Evolutionary conservation across 345 rosid genomes (phyloP).

Genomic region (Microthlaspi erraticum): DNA sequence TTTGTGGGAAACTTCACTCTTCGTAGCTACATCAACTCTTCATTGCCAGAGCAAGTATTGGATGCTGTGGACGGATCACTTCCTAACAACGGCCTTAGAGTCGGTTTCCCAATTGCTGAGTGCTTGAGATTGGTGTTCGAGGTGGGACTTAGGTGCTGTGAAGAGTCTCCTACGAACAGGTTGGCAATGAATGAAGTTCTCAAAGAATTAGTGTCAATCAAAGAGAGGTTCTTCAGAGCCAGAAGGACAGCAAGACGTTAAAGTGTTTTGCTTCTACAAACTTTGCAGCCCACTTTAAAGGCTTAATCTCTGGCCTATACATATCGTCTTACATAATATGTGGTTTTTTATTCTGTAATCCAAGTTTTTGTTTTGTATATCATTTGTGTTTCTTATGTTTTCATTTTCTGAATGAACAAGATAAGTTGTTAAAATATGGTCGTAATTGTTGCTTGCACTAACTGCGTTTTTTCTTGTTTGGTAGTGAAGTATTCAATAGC

Average conservation of each 20-base stretch:
- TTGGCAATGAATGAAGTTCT: neutral
- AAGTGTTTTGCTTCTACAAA: neutral
- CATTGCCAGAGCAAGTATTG: conserved; percentile 9
- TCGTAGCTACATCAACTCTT: conserved; percentile 1
- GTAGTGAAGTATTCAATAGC: too few species aligned
- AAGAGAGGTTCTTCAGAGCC: neutral
- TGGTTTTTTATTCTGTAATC: too few species aligned
- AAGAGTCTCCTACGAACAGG: conserved; percentile 23
- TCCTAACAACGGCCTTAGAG: neutral
- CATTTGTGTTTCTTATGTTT: too few species aligned
- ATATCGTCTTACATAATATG: neutral
- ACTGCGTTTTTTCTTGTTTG: too few species aligned
- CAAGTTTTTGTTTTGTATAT: too few species aligned
- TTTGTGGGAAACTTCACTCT: conserved; percentile 38
- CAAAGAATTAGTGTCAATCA: conserved; percentile 30
- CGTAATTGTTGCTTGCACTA: too few species aligned
- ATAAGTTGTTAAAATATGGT: too few species aligned
- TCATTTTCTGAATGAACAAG: too few species aligned
- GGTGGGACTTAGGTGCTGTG: conserved; percentile 38
- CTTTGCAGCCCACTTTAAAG: neutral
- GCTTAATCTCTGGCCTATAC: neutral
- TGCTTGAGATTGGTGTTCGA: conserved; percentile 11
- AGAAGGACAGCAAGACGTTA: neutral
- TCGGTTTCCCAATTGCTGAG: neutral
- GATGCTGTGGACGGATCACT: conserved; percentile 22